Evolutionary conservation across 108 stramenopile species (phyloP).

Genomic region (Nitzschia putrida): DNA sequence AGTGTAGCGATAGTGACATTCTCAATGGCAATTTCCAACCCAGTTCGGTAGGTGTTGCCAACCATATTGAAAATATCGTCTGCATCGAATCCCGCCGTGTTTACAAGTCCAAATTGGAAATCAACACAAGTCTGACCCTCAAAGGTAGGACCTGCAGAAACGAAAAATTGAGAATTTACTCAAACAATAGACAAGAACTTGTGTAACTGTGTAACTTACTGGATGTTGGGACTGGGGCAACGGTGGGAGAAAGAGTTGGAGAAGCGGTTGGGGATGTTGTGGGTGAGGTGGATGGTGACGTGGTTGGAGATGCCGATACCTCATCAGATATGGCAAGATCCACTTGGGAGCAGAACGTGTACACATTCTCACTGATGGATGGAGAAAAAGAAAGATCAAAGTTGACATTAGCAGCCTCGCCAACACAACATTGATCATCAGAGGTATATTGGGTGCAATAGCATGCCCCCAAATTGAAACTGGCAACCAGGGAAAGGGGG

Average conservation of each 20-base stretch:
- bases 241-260: background rate
- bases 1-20: slow-evolving; percentile 42
- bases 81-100: slow-evolving; percentile 29
- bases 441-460: slow-evolving; percentile 15
- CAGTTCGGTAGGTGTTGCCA: slow-evolving; percentile 53
- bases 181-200: background rate
- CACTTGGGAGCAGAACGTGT: slow-evolving; percentile 15
- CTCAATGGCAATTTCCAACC: slow-evolving; percentile 52
- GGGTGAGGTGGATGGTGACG: background rate
- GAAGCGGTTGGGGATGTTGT: slow-evolving; percentile 4
- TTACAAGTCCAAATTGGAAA: slow-evolving; percentile 39
- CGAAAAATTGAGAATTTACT: background rate
- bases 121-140: slow-evolving; percentile 14
- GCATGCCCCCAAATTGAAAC: slow-evolving; percentile 32
- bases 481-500: slow-evolving; percentile 30
- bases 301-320: slow-evolving; percentile 14
- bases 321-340: slow-evolving; percentile 2
- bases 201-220: background rate
- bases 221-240: background rate
- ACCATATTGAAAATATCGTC: slow-evolving; percentile 50
- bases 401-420: slow-evolving; percentile 12
- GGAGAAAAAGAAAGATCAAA: slow-evolving; percentile 8
- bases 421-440: slow-evolving; percentile 25
- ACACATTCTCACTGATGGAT: slow-evolving; percentile 14
- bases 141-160: slow-evolving; percentile 19